These are phyloP conservation scores for Sporothrix inflata DNA, from an alignment of 2,329 filamentous ascomycete species.

Conservation along the genomic window DNA sequence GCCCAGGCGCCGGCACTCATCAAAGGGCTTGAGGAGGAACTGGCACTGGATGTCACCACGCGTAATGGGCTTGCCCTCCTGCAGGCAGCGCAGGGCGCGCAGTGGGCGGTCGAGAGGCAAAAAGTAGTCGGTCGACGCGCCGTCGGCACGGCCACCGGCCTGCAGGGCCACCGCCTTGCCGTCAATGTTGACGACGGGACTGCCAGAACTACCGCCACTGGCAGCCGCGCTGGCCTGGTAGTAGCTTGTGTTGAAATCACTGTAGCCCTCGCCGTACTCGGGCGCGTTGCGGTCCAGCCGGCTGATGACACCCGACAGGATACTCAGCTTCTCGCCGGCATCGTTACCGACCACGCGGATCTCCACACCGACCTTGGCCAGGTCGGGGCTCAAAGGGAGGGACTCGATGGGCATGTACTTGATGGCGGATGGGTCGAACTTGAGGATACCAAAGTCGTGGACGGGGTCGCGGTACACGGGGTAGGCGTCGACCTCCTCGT, in stretches of 20 bases:
- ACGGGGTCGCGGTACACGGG: constrained; percentile 98
- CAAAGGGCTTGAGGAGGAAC: constrained; percentile 95
- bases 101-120: constrained; percentile 88
- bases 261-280: constrained; percentile 96
- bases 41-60: constrained; percentile 98
- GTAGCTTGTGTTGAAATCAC: constrained; percentile 95
- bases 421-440: constrained; percentile 93
- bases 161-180: constrained; percentile 90
- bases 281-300: constrained; percentile 94
- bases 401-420: constrained; percentile 94
- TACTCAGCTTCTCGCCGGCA: constrained; percentile 97
- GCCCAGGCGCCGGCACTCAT: constrained; percentile 90
- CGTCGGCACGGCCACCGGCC: constrained; percentile 90
- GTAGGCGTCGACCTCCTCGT: constrained; percentile 93
- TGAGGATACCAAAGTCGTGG: constrained; percentile 95
- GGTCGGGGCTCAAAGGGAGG: constrained; percentile 79
- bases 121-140: constrained; percentile 97
- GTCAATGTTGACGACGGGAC: constrained; percentile 94
- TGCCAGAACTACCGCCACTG: constrained; percentile 96
- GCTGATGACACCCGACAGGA: constrained; percentile 95
- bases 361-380: constrained; percentile 87
- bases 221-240: constrained; percentile 97
- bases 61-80: constrained; percentile 72
- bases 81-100: constrained; percentile 84
- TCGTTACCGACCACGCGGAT: constrained; percentile 98